Conservation (phyloP, 129 eudicot genomes). For the Lonicera japonica region DNA sequence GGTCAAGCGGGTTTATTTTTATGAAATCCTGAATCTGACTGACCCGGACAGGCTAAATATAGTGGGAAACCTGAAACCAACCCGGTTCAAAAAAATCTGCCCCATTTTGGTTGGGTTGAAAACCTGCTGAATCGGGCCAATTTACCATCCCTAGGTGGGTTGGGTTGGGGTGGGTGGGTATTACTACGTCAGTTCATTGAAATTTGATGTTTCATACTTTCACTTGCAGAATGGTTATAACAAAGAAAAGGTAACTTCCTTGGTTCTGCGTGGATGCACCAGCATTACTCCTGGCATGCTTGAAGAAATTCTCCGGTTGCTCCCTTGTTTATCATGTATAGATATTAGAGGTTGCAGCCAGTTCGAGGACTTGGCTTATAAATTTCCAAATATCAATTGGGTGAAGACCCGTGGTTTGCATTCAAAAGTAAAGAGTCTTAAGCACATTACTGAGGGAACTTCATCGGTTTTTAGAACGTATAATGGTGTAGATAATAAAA, state of each 20-base stretch:
- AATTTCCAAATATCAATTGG: conserved; percentile 71
- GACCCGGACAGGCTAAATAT: too few relatives aligned
- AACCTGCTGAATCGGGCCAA: too few relatives aligned
- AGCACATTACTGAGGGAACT: conserved; percentile 36
- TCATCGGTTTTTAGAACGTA: conserved; percentile 26
- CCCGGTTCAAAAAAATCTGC: too few relatives aligned
- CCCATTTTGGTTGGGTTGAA: not conserved
- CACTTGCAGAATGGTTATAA: conserved; percentile 73
- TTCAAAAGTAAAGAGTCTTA: conserved; percentile 34
- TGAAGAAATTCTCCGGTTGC: conserved; percentile 59
- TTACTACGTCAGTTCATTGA: not conserved
- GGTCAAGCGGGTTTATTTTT: too few relatives aligned
- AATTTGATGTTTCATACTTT: conserved; percentile 7
- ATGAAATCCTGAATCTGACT: too few relatives aligned
- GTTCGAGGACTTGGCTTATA: conserved; percentile 62
- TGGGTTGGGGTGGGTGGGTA: too few relatives aligned
- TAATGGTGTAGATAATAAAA: conserved; percentile 29
- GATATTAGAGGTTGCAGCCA: conserved; percentile 94
- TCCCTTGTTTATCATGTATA: conserved; percentile 53
- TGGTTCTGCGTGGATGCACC: conserved; percentile 69
- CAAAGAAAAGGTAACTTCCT: conserved; percentile 60
- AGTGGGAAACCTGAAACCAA: too few relatives aligned
- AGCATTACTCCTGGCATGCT: conserved; percentile 58
- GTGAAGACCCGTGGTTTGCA: conserved; percentile 35
- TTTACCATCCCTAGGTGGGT: too few relatives aligned